These are phyloP conservation scores for Xylaria sp. DNA, from an alignment of 2,329 filamentous ascomycete genomes.

Conservation along the genomic window DNA sequence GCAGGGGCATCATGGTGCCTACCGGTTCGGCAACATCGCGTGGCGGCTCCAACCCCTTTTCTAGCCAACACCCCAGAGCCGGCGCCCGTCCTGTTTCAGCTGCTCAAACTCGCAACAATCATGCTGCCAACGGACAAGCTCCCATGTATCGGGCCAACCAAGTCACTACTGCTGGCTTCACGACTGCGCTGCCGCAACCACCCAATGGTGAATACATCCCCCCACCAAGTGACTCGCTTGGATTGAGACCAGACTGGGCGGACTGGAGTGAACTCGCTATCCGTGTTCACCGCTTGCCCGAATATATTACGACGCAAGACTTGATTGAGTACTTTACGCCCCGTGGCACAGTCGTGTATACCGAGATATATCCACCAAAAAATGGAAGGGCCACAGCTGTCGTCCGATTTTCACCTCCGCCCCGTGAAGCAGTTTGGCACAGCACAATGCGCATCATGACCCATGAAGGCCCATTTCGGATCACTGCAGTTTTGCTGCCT, in stretches of 20 bases:
- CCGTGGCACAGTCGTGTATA: constrained; percentile 17
- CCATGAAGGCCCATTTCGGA: constrained; percentile 4
- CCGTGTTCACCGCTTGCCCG: constrained; percentile 16
- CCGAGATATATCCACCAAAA: constrained; percentile 19
- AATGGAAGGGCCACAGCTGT: constrained; percentile 8
- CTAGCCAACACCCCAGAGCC: neutral
- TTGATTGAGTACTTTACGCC: constrained; percentile 18
- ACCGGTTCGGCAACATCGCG: neutral
- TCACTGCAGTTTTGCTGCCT: constrained; percentile 12
- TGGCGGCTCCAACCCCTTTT: neutral
- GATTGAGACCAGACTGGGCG: constrained; percentile 21
- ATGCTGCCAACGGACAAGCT: neutral
- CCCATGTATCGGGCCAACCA: neutral
- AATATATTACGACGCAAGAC: constrained; percentile 15
- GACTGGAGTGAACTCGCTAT: constrained; percentile 21
- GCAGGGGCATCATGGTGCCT: neutral
- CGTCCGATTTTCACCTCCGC: constrained; percentile 24
- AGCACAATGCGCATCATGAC: constrained; percentile 15
- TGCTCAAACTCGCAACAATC: neutral
- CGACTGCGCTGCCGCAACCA: neutral
- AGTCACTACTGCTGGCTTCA: neutral
- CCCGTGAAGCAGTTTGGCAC: constrained; percentile 19
- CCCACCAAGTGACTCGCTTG: neutral
- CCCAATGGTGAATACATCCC: neutral
- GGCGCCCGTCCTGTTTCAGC: neutral